Evolutionary conservation across 2,329 filamentous ascomycete genomes (phyloP), one percentile per base, ranked within the genome.

Genomic region (Bipolaris gigantea): DNA sequence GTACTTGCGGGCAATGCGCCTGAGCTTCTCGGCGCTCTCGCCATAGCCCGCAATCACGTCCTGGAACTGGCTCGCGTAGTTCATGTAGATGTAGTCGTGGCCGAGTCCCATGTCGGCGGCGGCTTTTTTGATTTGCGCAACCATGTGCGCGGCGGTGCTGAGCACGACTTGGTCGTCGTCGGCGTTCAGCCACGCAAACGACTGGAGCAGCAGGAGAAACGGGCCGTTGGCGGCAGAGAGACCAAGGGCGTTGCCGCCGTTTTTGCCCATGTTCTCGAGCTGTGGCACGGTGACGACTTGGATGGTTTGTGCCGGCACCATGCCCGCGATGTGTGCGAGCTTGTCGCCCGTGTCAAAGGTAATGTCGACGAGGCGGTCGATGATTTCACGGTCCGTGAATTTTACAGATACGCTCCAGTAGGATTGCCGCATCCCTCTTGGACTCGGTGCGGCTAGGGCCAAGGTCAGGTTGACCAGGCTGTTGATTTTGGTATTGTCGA

Each of bases 51-150:
- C 56, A 36, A 80, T 56, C 1, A 75, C 70, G 56, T 76, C 71
- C 59, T 80, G 76, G 48, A 67, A 75, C 59, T 71, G 65, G 43
- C 69, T 72, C 10, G 76, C 78, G 49, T 80, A 79, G 56, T 80
- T 80, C 73, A 79, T 75, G 59, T 79, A 80, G 11, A 60, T 10
- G 33, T 43, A 57, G 6, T 50, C 23, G 2, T 47, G 45, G 2
- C 18, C 44, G 35, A 47, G 19, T 4, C 33, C 19, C n/a, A 30
- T 51, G 27, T 41, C 48, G 43, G 58, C 60, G 13, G 55, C 54
- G 50, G 59, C 49, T 5, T 43, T 55, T n/a, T 53, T 44, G 18
- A 59, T 54, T 10, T 40, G 54, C 16, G 34, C 36, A 11, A 63
- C 47, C 10, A 63, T 50, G 10, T 60, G 59, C 4, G 50, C 49